Percentiles rank a stretch among this genome's conserved stretches.
These are phyloP conservation scores for Boletus patriciae DNA, from an alignment of 768 basidiomycete species.

Conservation along the genomic window DNA sequence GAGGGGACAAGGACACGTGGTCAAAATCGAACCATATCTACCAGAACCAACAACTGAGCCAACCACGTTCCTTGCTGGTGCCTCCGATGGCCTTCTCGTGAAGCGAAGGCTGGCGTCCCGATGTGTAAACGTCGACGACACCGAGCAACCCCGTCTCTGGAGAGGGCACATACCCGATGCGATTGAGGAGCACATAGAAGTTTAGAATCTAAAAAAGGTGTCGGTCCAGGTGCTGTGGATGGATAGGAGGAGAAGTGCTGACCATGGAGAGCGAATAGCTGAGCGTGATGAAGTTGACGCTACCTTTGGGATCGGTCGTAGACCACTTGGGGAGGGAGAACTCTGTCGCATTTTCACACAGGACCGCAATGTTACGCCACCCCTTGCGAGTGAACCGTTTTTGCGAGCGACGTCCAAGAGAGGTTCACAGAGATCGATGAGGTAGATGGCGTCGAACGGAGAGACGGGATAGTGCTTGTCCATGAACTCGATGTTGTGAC, in stretches of 20 bases:
- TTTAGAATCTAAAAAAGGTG: slow-evolving; percentile 49
- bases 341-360: slow-evolving; percentile 70
- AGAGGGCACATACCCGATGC: slow-evolving; percentile 62
- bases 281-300: slow-evolving; percentile 53
- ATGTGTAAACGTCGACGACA: slow-evolving; percentile 74
- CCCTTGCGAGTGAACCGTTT: slow-evolving; percentile 63
- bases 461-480: slow-evolving; percentile 55
- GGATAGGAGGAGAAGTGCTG: background rate
- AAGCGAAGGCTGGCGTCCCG: slow-evolving; percentile 51
- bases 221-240: background rate
- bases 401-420: slow-evolving; percentile 69
- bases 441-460: slow-evolving; percentile 65
- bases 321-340: slow-evolving; percentile 65
- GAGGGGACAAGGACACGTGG: slow-evolving; percentile 53
- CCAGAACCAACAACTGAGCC: slow-evolving; percentile 78
- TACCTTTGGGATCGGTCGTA: slow-evolving; percentile 51
- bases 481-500: slow-evolving; percentile 73
- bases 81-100: slow-evolving; percentile 66
- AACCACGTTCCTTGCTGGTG: slow-evolving; percentile 56
- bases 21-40: slow-evolving; percentile 68
- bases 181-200: slow-evolving; percentile 65
- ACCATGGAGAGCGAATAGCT: slow-evolving; percentile 62
- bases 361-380: slow-evolving; percentile 70
- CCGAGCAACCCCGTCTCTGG: slow-evolving; percentile 58
- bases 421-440: slow-evolving; percentile 72